These are phyloP conservation scores for Saccharomyces mikatae DNA, from an alignment of 805 yeast species.

Conservation along the genomic window DNA sequence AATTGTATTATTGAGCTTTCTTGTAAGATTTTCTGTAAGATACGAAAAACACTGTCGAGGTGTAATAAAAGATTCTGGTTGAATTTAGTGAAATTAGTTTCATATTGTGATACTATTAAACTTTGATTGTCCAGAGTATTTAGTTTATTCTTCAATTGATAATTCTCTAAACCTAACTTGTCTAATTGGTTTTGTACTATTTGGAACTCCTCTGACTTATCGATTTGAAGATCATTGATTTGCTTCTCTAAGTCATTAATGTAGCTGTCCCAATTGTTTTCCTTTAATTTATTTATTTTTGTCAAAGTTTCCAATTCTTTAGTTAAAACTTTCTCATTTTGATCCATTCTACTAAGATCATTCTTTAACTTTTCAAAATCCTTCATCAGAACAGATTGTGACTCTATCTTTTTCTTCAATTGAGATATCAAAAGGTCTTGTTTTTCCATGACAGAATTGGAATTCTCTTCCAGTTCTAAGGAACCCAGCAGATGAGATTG, in stretches of 20 bases:
- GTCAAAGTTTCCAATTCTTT: conserved; percentile 11
- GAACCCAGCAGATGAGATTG: conserved; percentile 7
- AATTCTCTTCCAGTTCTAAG: conserved; percentile 4
- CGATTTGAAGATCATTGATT: conserved; percentile 5
- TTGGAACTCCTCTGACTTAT: conserved; percentile 7
- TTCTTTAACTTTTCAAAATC: conserved; percentile 5
- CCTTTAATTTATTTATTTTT: conserved; percentile 13
- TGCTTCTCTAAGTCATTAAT: conserved; percentile 18
- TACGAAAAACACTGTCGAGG: conserved; percentile 42
- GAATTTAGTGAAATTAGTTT: conserved; percentile 33
- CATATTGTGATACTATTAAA: conserved; percentile 16
- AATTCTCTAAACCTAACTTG: conserved; percentile 19
- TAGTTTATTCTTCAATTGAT: conserved; percentile 15
- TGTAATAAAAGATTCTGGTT: conserved; percentile 38
- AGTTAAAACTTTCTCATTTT: conserved; percentile 7
- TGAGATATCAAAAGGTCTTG: neutral
- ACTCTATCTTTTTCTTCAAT: conserved; percentile 8
- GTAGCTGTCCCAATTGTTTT: conserved; percentile 20
- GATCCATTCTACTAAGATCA: conserved; percentile 5
- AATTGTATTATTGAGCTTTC: conserved; percentile 54
- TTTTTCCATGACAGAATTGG: neutral
- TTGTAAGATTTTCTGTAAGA: conserved; percentile 50
- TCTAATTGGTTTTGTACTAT: conserved; percentile 10
- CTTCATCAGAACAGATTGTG: conserved; percentile 1
- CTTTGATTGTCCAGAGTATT: conserved; percentile 16